Base-by-base conservation (phyloP, 2,329 filamentous ascomycete species). In the Plectosphaerella plurivora region DNA sequence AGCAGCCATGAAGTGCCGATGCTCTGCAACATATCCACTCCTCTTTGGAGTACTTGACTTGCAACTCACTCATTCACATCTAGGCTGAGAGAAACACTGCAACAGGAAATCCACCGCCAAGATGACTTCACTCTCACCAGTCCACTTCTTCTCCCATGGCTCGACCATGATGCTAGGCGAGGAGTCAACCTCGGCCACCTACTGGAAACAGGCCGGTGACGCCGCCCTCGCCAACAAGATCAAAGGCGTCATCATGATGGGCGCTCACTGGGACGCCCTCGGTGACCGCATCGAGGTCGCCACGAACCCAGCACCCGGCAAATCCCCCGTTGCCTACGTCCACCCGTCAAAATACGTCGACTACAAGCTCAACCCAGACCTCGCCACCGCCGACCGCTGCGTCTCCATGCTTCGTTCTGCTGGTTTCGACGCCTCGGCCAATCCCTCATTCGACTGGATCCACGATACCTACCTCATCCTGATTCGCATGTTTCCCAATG, bases 121-220 rank as follows among this genome's bases (percentile, higher is more conserved):
- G 28, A 33, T 33, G 28, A 33, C 47, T 15, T 24, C 49, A 14
- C 36, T 67, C 35, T 77, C 82, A 6, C 83, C 83, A 2, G 81
- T 86, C 0, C 79, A 86, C 62, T 82, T 86, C 68, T 87, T 87
- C 67, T 86, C 83, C 3, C 84, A 88, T 76, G 84, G 85, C 61
- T 86, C 83, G 14, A 87, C 84, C 39, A 87, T 86, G 83, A 88
- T 87, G 84, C 69, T 87, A 14, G 84, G 83, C 36, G 84, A 87
- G 61, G 77, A 85, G 59, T 81, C 78, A 14, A 65, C 70, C 2
- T 84, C 82, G 1, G 83, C 83, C 11, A 73, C 75, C 18, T 87
- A 86, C 67, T 87, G 84, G 85, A 84, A 85, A 63, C 73, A 77
- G 56, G 81, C 78, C 59, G 84, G 85, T 47, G 82, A 87, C 57